These are phyloP conservation scores for Mortierella sp. DNA, from an alignment of 371 early-diverging fungal genomes.

Conservation along the genomic window DNA sequence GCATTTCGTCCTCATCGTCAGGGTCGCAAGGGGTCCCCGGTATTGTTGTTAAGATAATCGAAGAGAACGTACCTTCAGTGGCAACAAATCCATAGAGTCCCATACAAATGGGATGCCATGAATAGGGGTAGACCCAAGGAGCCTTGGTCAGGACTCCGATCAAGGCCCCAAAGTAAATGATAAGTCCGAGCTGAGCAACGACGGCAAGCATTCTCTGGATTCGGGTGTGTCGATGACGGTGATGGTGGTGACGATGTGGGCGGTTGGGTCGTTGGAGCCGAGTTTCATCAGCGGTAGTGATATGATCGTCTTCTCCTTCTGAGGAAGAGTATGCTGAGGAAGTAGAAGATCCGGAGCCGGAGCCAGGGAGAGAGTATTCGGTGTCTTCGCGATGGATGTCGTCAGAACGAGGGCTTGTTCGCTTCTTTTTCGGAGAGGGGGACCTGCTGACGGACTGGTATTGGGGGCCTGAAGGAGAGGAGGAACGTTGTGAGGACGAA, in stretches of 20 bases:
- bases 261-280: not conserved
- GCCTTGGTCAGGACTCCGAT: slow-evolving; percentile 36
- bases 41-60: too few species aligned
- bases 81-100: slow-evolving; percentile 54
- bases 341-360: not conserved
- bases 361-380: not conserved
- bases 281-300: not conserved
- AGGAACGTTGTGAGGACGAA: not conserved
- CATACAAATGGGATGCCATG: slow-evolving; percentile 59
- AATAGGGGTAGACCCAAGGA: slow-evolving; percentile 51
- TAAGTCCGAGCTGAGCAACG: slow-evolving; percentile 33
- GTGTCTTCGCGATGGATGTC: not conserved
- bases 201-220: slow-evolving; percentile 30
- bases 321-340: not conserved
- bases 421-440: slow-evolving; percentile 6
- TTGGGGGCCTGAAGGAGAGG: not conserved
- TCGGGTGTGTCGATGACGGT: slow-evolving; percentile 11
- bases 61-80: slow-evolving; percentile 40
- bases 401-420: not conserved
- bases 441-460: slow-evolving; percentile 14
- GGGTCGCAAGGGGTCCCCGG: too few species aligned
- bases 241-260: slow-evolving; percentile 12
- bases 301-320: not conserved
- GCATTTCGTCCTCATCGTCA: too few species aligned
- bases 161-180: slow-evolving; percentile 42